Percentiles rank a stretch among this genome's conserved stretches.
Evolutionary conservation across 176 grass and related monocot species (phyloP).

Genomic region (Melocanna baccifera): DNA sequence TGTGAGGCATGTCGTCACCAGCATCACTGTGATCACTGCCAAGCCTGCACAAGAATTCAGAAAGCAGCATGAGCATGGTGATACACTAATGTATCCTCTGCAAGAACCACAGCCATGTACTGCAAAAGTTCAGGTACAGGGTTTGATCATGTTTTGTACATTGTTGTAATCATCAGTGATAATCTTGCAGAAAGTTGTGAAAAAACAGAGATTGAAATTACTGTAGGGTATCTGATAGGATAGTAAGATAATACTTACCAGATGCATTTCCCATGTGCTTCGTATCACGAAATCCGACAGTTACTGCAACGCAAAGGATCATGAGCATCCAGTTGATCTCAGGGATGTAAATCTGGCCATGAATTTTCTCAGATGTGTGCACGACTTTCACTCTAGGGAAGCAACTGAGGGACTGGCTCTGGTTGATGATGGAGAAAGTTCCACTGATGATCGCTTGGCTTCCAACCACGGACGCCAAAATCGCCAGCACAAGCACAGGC

Average conservation of each 20-base stretch:
- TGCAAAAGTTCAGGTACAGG: not conserved
- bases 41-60: constrained; percentile 44
- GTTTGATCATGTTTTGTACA: not conserved
- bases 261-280: constrained; percentile 98
- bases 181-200: not conserved
- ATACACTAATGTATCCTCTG: not conserved
- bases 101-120: not conserved
- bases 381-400: constrained; percentile 95
- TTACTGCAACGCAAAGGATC: constrained; percentile 84
- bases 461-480: constrained; percentile 85
- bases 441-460: constrained; percentile 98
- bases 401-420: constrained; percentile 89
- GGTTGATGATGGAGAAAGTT: constrained; percentile 96
- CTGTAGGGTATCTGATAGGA: not conserved
- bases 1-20: constrained; percentile 85
- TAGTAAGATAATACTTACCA: constrained; percentile 28
- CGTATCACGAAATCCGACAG: constrained; percentile 87
- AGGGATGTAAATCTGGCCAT: constrained; percentile 98
- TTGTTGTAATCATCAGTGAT: not conserved
- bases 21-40: constrained; percentile 94
- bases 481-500: constrained; percentile 82
- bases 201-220: not conserved
- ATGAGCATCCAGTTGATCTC: constrained; percentile 98
- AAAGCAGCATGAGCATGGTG: not conserved
- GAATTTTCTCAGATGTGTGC: constrained; percentile 84